A percentile compares a stretch with the other conserved stretches of the same genome.
Evolutionary conservation across 345 rosid genomes (phyloP).

Genomic region (Murraya paniculata): DNA sequence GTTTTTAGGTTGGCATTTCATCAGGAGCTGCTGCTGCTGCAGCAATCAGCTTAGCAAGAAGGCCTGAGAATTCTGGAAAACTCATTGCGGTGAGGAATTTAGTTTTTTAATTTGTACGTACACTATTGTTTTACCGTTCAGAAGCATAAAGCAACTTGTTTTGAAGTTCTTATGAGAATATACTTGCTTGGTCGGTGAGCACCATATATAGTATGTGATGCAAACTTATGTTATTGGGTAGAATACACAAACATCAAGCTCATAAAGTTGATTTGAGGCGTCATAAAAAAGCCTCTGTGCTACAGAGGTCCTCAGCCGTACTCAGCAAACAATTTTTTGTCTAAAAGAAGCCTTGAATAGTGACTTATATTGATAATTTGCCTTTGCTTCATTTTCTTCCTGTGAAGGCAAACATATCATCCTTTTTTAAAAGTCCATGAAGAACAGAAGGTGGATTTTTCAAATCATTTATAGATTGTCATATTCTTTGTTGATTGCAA

Average conservation of each 20-base stretch:
- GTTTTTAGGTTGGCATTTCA: slow-evolving; percentile 82
- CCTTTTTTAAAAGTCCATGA: neutral
- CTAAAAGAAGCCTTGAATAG: neutral
- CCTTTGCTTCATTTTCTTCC: neutral
- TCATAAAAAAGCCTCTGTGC: neutral
- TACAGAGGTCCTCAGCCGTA: neutral
- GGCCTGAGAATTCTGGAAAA: slow-evolving; percentile 89
- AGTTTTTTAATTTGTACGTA: neutral
- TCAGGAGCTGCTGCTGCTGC: slow-evolving; percentile 99
- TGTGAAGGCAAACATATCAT: neutral
- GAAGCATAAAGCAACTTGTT: neutral
- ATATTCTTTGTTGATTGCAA: neutral
- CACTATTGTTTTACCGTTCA: neutral
- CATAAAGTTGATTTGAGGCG: neutral
- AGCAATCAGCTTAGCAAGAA: slow-evolving; percentile 69
- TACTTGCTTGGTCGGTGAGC: neutral
- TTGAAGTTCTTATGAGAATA: neutral
- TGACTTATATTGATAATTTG: neutral
- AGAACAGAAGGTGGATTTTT: neutral
- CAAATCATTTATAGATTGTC: neutral
- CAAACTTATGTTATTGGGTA: neutral
- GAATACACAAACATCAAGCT: neutral
- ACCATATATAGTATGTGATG: neutral
- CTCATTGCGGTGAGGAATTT: slow-evolving; percentile 61
- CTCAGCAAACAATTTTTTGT: neutral